phyloP scores from a whole-genome alignment of 2,329 filamentous ascomycete species.

The Penicillium sclerotigenum region DNA sequence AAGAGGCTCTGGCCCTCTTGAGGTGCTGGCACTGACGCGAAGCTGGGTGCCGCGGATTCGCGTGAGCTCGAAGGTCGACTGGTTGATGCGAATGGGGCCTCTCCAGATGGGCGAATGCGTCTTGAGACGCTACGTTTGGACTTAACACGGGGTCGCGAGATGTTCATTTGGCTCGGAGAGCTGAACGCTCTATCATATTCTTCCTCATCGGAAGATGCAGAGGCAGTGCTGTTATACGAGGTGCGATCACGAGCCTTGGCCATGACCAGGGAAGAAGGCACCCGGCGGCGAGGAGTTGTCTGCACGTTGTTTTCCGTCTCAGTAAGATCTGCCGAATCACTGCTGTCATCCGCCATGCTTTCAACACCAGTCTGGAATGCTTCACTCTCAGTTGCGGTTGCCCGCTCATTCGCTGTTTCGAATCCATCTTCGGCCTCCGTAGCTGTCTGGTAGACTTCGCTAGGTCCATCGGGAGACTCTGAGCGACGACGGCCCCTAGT shows the following conservation, averaged over 20 bases:
- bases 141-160: slow-evolving; percentile 68
- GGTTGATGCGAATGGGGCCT: slow-evolving; percentile 40
- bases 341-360: slow-evolving; percentile 62
- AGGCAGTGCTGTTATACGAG: slow-evolving; percentile 84
- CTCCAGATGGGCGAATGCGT: slow-evolving; percentile 53
- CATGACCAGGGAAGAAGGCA: slow-evolving; percentile 39
- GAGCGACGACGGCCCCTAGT: slow-evolving; percentile 25
- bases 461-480: slow-evolving; percentile 48
- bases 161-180: slow-evolving; percentile 63
- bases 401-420: slow-evolving; percentile 74
- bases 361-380: slow-evolving; percentile 94
- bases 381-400: slow-evolving; percentile 76
- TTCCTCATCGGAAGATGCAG: slow-evolving; percentile 75
- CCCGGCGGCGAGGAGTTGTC: slow-evolving; percentile 39
- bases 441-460: slow-evolving; percentile 74
- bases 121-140: slow-evolving; percentile 63
- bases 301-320: slow-evolving; percentile 68
- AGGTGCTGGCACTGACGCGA: slow-evolving; percentile 47
- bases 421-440: slow-evolving; percentile 69
- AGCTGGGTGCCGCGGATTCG: slow-evolving; percentile 54
- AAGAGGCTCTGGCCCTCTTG: slow-evolving; percentile 74
- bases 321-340: slow-evolving; percentile 68
- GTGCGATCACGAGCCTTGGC: slow-evolving; percentile 55
- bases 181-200: slow-evolving; percentile 59
- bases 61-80: slow-evolving; percentile 42